A percentile compares a stretch with the other conserved stretches of the same genome.
These are phyloP conservation scores for Moesziomyces globuligerus DNA, from an alignment of 1,284 basidiomycete species.

Conservation along the genomic window DNA sequence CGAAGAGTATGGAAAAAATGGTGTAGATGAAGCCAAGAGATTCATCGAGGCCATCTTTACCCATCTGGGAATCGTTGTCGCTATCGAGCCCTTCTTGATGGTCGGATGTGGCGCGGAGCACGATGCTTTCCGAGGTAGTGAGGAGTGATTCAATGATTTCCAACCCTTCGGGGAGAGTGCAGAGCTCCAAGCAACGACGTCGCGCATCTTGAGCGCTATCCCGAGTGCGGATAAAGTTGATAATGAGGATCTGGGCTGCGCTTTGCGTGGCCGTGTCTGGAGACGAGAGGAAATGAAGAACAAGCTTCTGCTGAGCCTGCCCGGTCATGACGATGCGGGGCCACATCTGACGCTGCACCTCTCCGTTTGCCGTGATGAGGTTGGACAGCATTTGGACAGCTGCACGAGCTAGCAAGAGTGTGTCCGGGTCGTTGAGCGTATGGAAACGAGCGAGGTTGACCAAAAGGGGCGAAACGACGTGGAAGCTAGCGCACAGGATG, in stretches of 20 bases:
- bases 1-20: conserved; percentile 44
- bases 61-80: conserved; percentile 20
- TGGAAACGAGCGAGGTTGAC: conserved; percentile 31
- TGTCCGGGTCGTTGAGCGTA: conserved; percentile 31
- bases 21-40: conserved; percentile 46
- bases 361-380: conserved; percentile 33
- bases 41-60: conserved; percentile 26
- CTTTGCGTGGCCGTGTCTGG: conserved; percentile 36
- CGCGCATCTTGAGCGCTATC: neutral
- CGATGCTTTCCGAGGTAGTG: conserved; percentile 34
- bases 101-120: conserved; percentile 19
- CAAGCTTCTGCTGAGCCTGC: conserved; percentile 12
- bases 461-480: conserved; percentile 19
- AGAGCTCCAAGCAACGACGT: conserved; percentile 22
- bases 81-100: neutral
- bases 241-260: conserved; percentile 38
- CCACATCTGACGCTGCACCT: conserved; percentile 31
- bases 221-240: conserved; percentile 27
- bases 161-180: conserved; percentile 13
- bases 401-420: conserved; percentile 20
- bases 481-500: conserved; percentile 6
- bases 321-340: conserved; percentile 16
- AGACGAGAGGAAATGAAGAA: conserved; percentile 34
- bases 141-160: conserved; percentile 26
- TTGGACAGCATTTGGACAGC: conserved; percentile 47